phyloP scores from a whole-genome alignment of 140 eudicot species.

The Oenanthe javanica region DNA sequence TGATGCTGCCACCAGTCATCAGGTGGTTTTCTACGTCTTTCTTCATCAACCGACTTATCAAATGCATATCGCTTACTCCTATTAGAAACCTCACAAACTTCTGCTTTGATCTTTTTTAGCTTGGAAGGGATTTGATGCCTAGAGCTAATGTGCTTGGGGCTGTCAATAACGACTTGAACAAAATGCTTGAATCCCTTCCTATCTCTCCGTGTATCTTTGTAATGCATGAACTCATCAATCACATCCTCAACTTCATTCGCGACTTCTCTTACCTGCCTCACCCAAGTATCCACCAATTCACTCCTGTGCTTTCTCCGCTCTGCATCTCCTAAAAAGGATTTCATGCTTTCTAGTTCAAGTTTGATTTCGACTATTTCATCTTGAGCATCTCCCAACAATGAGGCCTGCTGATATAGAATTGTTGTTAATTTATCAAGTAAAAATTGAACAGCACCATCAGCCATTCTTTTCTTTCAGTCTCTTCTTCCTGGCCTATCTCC shows the following conservation, averaged over 20 bases:
- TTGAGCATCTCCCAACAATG: conserved; percentile 43
- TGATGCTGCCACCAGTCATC: conserved; percentile 45
- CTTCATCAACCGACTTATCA: conserved; percentile 24
- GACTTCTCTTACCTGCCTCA: conserved; percentile 59
- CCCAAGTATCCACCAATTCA: conserved; percentile 47
- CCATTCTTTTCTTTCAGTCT: conserved; percentile 24
- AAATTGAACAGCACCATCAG: conserved; percentile 56
- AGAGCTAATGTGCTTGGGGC: conserved; percentile 27
- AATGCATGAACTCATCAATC: conserved; percentile 49
- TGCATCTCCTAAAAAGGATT: conserved; percentile 52
- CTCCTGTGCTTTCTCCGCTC: conserved; percentile 33
- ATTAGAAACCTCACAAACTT: conserved; percentile 36
- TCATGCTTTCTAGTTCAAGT: conserved; percentile 52
- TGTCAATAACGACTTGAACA: conserved; percentile 25
- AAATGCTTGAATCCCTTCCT: conserved; percentile 31
- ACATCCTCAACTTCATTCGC: conserved; percentile 45
- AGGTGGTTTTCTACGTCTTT: conserved; percentile 23
- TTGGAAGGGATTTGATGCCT: conserved; percentile 25
- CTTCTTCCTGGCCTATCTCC: conserved; percentile 1
- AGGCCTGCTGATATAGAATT: conserved; percentile 36
- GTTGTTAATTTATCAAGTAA: conserved; percentile 43
- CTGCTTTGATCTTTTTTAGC: conserved; percentile 35
- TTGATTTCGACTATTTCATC: conserved; percentile 40
- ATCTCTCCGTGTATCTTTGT: conserved; percentile 20
- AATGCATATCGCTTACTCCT: conserved; percentile 43